phyloP scores from a whole-genome alignment of 208 protist species.

The Crithidia mellificae region DNA sequence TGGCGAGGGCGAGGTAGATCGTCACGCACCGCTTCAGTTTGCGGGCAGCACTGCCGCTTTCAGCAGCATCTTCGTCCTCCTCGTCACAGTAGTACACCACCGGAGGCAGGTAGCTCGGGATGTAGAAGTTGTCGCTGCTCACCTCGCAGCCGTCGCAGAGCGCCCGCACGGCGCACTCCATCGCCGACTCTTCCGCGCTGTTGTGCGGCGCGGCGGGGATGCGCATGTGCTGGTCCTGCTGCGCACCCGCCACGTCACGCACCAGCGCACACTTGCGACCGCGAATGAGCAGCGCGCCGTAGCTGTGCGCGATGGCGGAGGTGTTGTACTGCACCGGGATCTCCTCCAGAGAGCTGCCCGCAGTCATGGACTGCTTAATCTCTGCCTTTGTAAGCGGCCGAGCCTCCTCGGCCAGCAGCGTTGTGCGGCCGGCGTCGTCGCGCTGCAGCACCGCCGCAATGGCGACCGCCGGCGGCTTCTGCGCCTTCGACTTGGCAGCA shows the following conservation, averaged over 20 bases:
- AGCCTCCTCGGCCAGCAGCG: slow-evolving; percentile 43
- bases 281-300: slow-evolving; percentile 75
- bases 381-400: slow-evolving; percentile 55
- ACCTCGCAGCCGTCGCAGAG: slow-evolving; percentile 79
- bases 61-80: neutral
- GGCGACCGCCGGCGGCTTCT: slow-evolving; percentile 29
- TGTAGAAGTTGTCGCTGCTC: slow-evolving; percentile 83
- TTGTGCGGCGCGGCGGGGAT: slow-evolving; percentile 50
- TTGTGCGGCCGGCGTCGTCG: slow-evolving; percentile 50
- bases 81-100: slow-evolving; percentile 54
- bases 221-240: slow-evolving; percentile 16
- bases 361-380: slow-evolving; percentile 62
- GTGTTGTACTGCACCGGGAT: slow-evolving; percentile 58
- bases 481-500: slow-evolving; percentile 2
- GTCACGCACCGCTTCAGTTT: slow-evolving; percentile 40
- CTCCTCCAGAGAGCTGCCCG: slow-evolving; percentile 46
- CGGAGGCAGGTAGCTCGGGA: slow-evolving; percentile 65
- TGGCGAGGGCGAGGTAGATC: slow-evolving; percentile 64
- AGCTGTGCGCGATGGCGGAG: slow-evolving; percentile 56
- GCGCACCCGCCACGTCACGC: slow-evolving; percentile 21
- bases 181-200: slow-evolving; percentile 37
- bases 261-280: slow-evolving; percentile 85
- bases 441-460: slow-evolving; percentile 45
- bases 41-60: neutral
- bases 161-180: slow-evolving; percentile 74